Percentiles rank a stretch among this genome's conserved stretches.
phyloP scores from a whole-genome alignment of 306 rosid genomes.

The Lathyrus tuberosus region DNA sequence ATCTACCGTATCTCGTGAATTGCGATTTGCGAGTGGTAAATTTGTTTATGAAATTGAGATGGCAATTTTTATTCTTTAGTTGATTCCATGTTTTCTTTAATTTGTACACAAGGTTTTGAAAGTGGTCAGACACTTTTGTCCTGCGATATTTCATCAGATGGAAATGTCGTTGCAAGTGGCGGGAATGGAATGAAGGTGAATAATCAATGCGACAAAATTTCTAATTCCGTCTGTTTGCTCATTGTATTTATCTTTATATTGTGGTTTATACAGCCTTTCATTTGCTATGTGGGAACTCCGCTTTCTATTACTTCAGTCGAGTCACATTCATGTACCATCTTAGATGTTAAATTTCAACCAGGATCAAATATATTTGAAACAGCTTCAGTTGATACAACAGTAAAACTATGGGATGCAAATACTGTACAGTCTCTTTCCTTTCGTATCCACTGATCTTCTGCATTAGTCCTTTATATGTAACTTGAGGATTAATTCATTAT shows the following conservation, averaged over 20 bases:
- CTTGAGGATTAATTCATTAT: not conserved
- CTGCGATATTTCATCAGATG: too few species aligned
- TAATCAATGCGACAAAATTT: not conserved
- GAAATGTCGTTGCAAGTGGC: conserved; percentile 21
- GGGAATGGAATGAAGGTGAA: not conserved
- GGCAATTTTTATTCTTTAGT: not conserved
- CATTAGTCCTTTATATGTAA: not conserved
- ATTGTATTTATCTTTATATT: not conserved
- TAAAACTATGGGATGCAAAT: conserved; percentile 11
- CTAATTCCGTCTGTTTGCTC: not conserved
- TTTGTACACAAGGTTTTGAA: conserved; percentile 11
- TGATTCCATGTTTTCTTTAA: not conserved
- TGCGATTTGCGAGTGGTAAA: not conserved
- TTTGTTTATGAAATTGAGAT: not conserved
- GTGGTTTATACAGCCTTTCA: conserved; percentile 11
- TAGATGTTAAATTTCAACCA: conserved; percentile 7
- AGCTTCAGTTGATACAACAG: not conserved
- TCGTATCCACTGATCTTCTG: too few species aligned
- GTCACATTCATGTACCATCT: not conserved
- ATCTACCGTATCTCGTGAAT: not conserved
- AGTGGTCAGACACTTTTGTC: not conserved
- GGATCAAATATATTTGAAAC: conserved; percentile 9
- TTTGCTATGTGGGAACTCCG: not conserved
- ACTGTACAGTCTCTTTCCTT: conserved; percentile 6
- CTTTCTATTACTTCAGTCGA: not conserved